phyloP scores from a whole-genome alignment of 768 basidiomycete genomes.

The Cubamyces lactineus region DNA sequence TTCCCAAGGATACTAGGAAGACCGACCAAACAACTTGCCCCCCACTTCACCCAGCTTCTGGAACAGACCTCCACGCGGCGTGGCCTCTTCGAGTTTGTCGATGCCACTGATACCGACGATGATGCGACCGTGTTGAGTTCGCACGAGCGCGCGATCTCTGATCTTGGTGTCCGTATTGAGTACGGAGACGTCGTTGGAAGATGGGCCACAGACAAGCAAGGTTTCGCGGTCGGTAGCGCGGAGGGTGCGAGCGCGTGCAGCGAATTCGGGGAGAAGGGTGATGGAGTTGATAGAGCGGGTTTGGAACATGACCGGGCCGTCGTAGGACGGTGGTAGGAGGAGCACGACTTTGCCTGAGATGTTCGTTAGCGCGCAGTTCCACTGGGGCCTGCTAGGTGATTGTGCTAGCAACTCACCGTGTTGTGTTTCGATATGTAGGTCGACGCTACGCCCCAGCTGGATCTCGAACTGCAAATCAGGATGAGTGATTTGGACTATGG shows the following conservation, averaged over 20 bases:
- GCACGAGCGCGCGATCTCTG: slow-evolving; percentile 19
- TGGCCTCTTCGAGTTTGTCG: slow-evolving; percentile 18
- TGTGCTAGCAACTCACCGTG: slow-evolving; percentile 3
- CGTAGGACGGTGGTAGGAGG: slow-evolving; percentile 27
- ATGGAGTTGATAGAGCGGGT: slow-evolving; percentile 7
- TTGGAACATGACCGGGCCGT: slow-evolving; percentile 24
- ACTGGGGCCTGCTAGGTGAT: background rate
- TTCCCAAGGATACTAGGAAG: too few species aligned
- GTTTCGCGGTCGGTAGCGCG: slow-evolving; percentile 25
- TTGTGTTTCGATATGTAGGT: slow-evolving; percentile 18
- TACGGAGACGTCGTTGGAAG: slow-evolving; percentile 4
- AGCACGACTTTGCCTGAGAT: slow-evolving; percentile 17
- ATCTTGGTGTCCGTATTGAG: background rate
- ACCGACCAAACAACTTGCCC: too few species aligned
- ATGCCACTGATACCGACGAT: slow-evolving; percentile 26
- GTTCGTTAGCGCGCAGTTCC: background rate
- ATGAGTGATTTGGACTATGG: background rate
- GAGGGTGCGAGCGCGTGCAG: slow-evolving; percentile 24
- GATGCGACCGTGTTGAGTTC: slow-evolving; percentile 26
- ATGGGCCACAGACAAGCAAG: slow-evolving; percentile 17
- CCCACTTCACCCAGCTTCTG: background rate
- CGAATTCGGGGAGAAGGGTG: slow-evolving; percentile 26
- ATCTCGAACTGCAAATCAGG: slow-evolving; percentile 12
- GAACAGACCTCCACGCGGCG: background rate
- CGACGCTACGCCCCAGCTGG: slow-evolving; percentile 16